A percentile compares a stretch with the other conserved stretches of the same genome.
Conservation (phyloP, 208 protist genomes). For the Trypanosoma congolense region DNA sequence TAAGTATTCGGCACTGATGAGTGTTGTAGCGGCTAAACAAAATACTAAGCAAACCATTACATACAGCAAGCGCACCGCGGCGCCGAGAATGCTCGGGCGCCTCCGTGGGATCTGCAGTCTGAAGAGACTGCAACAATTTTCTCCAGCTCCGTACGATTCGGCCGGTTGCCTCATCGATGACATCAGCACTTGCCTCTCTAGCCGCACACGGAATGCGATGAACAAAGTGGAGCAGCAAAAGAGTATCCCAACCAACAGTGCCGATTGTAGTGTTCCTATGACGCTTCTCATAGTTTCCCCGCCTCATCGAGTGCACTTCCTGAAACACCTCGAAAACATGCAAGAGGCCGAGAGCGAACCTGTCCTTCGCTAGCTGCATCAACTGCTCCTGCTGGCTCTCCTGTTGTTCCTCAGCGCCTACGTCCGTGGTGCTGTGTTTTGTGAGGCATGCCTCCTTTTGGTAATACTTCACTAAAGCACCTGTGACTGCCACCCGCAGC, state of each 20-base stretch:
- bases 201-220: slow-evolving; percentile 69
- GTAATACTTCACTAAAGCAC: slow-evolving; percentile 45
- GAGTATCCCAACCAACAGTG: slow-evolving; percentile 84
- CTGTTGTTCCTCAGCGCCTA: neutral
- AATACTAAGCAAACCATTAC: slow-evolving; percentile 76
- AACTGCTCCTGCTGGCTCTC: neutral
- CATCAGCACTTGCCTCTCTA: slow-evolving; percentile 43
- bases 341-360: slow-evolving; percentile 58
- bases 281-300: slow-evolving; percentile 60
- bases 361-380: slow-evolving; percentile 22
- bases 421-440: slow-evolving; percentile 6
- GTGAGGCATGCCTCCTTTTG: slow-evolving; percentile 9
- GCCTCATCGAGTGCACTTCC: slow-evolving; percentile 60
- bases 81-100: slow-evolving; percentile 71
- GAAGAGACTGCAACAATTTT: slow-evolving; percentile 68
- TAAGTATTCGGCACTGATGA: slow-evolving; percentile 67
- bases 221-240: slow-evolving; percentile 75
- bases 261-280: slow-evolving; percentile 42
- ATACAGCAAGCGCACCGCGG: slow-evolving; percentile 67
- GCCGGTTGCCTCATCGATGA: slow-evolving; percentile 62
- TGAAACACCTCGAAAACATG: slow-evolving; percentile 78
- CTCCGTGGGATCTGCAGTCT: slow-evolving; percentile 53
- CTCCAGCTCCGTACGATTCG: slow-evolving; percentile 75
- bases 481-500: slow-evolving; percentile 52
- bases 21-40: slow-evolving; percentile 79